Evolutionary conservation across 164 flowering plant species (phyloP).

Genomic region (Berberis vulgaris): DNA sequence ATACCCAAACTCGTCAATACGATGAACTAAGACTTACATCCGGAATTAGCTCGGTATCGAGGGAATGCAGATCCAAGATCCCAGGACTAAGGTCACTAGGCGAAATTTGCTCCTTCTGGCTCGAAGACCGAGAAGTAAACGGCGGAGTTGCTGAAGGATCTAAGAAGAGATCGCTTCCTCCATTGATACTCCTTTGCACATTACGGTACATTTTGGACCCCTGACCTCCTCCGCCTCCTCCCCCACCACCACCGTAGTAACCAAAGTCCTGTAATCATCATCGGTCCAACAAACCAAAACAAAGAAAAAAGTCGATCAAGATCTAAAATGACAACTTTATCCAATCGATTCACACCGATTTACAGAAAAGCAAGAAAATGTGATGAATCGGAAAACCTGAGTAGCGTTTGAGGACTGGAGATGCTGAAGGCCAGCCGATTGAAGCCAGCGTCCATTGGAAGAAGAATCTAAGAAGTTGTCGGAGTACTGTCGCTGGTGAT

Average conservation of each 20-base stretch:
- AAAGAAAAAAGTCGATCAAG: no score
- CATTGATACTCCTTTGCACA: conserved; percentile 43
- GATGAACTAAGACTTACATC: conserved; percentile 35
- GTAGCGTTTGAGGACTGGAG: conserved; percentile 26
- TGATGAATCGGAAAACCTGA: neutral
- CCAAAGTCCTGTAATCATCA: no score
- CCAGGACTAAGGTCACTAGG: conserved; percentile 75
- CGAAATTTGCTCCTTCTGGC: conserved; percentile 40
- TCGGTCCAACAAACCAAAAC: no score
- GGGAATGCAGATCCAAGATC: conserved; percentile 88
- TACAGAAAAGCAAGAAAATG: neutral
- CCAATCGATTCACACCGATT: neutral
- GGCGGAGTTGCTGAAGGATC: conserved; percentile 27
- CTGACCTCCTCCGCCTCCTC: conserved; percentile 5
- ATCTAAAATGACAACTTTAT: neutral
- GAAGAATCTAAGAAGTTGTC: conserved; percentile 55
- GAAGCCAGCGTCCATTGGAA: conserved; percentile 59
- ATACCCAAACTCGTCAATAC: no score
- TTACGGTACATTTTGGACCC: conserved; percentile 34
- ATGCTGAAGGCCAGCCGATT: conserved; percentile 58
- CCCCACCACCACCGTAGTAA: no score
- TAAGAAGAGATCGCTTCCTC: conserved; percentile 41
- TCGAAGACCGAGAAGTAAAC: conserved; percentile 37
- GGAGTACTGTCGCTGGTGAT: conserved; percentile 81
- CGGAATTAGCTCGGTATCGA: conserved; percentile 76